phyloP scores from a whole-genome alignment of 2,329 filamentous ascomycete genomes.

The Pleoardoris graminearum region DNA sequence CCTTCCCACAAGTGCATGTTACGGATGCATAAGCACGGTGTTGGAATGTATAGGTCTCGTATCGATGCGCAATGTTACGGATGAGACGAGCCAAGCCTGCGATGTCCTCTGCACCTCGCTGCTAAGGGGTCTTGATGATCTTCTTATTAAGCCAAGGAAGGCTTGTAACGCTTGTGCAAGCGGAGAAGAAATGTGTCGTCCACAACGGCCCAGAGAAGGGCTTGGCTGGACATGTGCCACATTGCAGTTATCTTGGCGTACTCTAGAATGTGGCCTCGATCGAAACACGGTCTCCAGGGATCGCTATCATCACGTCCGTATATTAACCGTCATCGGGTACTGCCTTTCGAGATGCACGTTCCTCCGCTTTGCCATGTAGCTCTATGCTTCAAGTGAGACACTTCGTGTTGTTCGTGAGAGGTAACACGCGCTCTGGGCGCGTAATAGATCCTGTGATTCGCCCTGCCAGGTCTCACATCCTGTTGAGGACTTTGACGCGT shows the following conservation, averaged over 20 bases:
- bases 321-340: too few species aligned
- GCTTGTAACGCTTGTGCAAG: constrained; percentile 13
- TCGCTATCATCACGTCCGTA: too few species aligned
- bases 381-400: too few species aligned
- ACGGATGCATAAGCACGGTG: constrained; percentile 3
- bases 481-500: background rate
- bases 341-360: too few species aligned
- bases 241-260: background rate
- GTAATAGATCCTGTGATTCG: background rate
- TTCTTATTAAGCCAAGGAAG: constrained; percentile 11
- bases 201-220: constrained; percentile 3
- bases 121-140: background rate
- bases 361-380: too few species aligned
- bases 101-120: constrained; percentile 1
- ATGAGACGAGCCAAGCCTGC: constrained; percentile 16
- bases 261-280: background rate
- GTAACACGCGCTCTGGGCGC: too few species aligned
- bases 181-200: constrained; percentile 7
- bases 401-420: too few species aligned
- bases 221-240: constrained; percentile 15
- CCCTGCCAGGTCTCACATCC: background rate
- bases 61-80: constrained; percentile 8
- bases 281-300: background rate
- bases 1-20: constrained; percentile 2
- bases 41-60: background rate